Base-by-base conservation (phyloP, 345 rosid species). In the Pistacia atlantica region DNA sequence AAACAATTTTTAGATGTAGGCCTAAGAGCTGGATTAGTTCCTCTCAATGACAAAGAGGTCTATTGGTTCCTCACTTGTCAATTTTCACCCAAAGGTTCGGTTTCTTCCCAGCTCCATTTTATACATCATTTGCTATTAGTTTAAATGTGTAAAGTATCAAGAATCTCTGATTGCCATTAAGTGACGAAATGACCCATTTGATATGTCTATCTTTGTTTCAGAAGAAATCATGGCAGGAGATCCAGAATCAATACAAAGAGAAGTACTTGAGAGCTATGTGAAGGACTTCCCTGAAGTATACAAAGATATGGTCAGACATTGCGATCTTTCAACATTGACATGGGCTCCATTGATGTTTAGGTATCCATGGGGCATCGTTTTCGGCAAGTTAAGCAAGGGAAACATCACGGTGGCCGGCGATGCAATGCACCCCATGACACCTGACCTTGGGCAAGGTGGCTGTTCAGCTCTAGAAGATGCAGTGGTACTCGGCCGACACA, bases 351-450 rank as follows among this genome's bases (percentile, higher is more conserved):
- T 87, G 65, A 59, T 65, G 79, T 55, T 81, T 5, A 72, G 85
- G 72, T 22, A 75, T 25, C 91, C 91, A 0, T 87, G 89, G 90
- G 42, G 80, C n/a, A 54, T 87, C 10, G 5, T 84, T 1, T 49
- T 80, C 3, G 85, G 85, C 46, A 87, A 72, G 4, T 64, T 84
- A 17, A 83, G 81, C 66, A 77, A 72, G 48, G 80, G 74, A 4
- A 87, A 84, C 56, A 25, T 87, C 1, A 84, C 85, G 0, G 80
- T 87, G 22, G 88, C 83, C 0, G 89, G 92, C 0, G 89, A 89
- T 16, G 93, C 91, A 33, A 85, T 86, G 82, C 93, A 89, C 33
- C 87, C 88, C 9, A 87, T 80, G 85, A 89, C 86, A 0, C 90
- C 90, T 35, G 86, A 87, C 46, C 72, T 87, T 1, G 87, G 75